These are phyloP conservation scores for Dryadomyces quercus-mongolicae DNA, from an alignment of 2,329 filamentous ascomycete species.

Conservation along the genomic window DNA sequence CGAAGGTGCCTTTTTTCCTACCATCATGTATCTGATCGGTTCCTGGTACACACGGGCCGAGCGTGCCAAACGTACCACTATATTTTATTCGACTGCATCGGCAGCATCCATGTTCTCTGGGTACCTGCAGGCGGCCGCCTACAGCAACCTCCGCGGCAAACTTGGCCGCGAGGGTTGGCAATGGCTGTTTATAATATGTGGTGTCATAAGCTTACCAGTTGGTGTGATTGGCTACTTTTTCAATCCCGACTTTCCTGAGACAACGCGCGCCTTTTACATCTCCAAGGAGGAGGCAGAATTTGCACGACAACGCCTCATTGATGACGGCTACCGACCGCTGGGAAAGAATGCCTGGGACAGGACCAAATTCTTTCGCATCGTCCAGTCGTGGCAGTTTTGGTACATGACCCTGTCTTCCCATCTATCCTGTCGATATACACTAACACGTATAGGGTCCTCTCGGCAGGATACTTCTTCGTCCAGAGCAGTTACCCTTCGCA, in stretches of 20 bases:
- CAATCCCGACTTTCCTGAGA: slow-evolving; percentile 9
- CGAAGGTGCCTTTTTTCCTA: slow-evolving; percentile 41
- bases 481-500: slow-evolving; percentile 6
- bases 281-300: background rate
- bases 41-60: slow-evolving; percentile 49
- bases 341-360: slow-evolving; percentile 1
- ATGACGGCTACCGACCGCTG: slow-evolving; percentile 3
- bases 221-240: slow-evolving; percentile 13
- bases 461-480: slow-evolving; percentile 6
- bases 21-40: slow-evolving; percentile 32
- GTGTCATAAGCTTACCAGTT: slow-evolving; percentile 12
- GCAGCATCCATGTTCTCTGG: slow-evolving; percentile 26
- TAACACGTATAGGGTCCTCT: slow-evolving; percentile 2
- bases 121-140: slow-evolving; percentile 33
- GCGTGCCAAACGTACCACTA: slow-evolving; percentile 47
- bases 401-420: background rate
- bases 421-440: background rate
- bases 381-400: slow-evolving; percentile 6
- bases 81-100: slow-evolving; percentile 48
- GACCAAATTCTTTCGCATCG: slow-evolving; percentile 2
- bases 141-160: slow-evolving; percentile 33
- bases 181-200: slow-evolving; percentile 30
- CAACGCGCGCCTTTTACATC: slow-evolving; percentile 6
- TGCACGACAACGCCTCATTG: slow-evolving; percentile 3
- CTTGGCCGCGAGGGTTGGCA: slow-evolving; percentile 16